Evolutionary conservation across 805 yeast genomes (phyloP).

Genomic region (Ogataea methanolica): DNA sequence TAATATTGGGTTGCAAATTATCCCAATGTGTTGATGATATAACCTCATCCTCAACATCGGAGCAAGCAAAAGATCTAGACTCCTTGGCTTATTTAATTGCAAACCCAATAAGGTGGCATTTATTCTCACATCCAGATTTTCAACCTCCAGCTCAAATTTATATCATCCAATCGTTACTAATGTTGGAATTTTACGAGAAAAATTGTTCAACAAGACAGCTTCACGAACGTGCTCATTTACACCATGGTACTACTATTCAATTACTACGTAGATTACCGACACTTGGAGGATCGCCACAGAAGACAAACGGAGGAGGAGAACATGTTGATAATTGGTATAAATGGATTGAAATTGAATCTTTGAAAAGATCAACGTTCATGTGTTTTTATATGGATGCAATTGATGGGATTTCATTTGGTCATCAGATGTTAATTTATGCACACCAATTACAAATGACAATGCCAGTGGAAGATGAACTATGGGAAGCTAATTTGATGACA

Average conservation of each 20-base stretch:
- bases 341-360: constrained; percentile 78
- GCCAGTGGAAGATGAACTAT: constrained; percentile 59
- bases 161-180: constrained; percentile 67
- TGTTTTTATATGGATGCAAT: constrained; percentile 78
- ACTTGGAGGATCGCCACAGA: constrained; percentile 63
- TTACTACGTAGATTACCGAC: constrained; percentile 70
- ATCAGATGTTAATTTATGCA: constrained; percentile 50
- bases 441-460: constrained; percentile 58
- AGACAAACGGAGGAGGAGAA: constrained; percentile 17
- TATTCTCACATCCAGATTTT: constrained; percentile 68
- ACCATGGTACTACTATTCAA: constrained; percentile 84
- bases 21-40: constrained; percentile 27
- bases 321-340: constrained; percentile 38
- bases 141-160: constrained; percentile 73
- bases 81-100: constrained; percentile 34
- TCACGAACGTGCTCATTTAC: constrained; percentile 81
- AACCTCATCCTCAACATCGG: constrained; percentile 15
- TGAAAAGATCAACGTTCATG: constrained; percentile 75
- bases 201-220: constrained; percentile 59
- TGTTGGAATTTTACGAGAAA: constrained; percentile 79
- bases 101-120: constrained; percentile 42
- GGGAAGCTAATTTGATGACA: constrained; percentile 36
- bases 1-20: constrained; percentile 47
- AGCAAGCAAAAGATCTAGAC: constrained; percentile 23
- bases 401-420: constrained; percentile 77